Evolutionary conservation across 2,329 filamentous ascomycete genomes (phyloP).

Genomic region (Botrytis aclada): DNA sequence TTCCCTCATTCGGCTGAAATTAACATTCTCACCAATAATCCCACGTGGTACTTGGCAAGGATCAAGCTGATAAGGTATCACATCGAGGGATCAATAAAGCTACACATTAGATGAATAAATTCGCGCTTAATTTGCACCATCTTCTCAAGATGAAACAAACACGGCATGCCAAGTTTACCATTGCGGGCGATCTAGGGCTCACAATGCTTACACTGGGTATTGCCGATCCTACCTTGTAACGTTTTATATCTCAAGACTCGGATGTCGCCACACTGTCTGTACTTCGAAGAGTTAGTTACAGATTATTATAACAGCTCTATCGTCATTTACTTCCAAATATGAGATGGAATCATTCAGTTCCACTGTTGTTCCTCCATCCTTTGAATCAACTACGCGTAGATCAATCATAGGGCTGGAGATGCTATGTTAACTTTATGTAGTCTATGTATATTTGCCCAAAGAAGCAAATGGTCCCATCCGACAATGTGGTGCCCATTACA

Average conservation of each 20-base stretch:
- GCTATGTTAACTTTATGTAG: not conserved
- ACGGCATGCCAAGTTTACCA: not conserved
- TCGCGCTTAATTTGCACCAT: not conserved
- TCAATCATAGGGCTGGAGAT: not conserved
- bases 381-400: not conserved
- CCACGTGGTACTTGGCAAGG: conserved; percentile 1
- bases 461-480: not conserved
- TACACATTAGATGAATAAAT: not conserved
- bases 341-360: not conserved
- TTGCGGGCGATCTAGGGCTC: too few relatives aligned
- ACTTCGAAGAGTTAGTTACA: not conserved
- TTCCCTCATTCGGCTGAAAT: not conserved
- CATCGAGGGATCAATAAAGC: not conserved
- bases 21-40: not conserved
- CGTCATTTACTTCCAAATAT: not conserved
- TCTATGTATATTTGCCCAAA: not conserved
- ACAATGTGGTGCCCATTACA: not conserved
- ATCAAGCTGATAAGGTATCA: not conserved
- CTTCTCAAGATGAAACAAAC: not conserved
- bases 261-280: not conserved
- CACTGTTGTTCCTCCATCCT: not conserved
- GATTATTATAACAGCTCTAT: not conserved
- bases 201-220: not conserved
- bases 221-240: not conserved
- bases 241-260: not conserved